Evolutionary conservation across 805 yeast species (phyloP), one percentile per base, ranked within the genome.

Genomic region (Helenozyma baotianmanensis): DNA sequence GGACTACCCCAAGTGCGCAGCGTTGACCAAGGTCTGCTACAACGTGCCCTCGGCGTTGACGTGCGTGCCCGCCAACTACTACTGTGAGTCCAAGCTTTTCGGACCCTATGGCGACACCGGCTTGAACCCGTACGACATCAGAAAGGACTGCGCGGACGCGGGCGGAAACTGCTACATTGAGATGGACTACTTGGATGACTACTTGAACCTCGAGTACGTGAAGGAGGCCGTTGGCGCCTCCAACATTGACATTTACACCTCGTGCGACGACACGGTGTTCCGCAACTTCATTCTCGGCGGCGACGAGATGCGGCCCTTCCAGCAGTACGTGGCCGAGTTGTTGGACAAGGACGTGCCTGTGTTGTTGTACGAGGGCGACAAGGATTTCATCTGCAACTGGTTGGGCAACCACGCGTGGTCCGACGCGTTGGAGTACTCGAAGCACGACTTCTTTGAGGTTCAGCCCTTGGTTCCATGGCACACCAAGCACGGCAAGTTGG

Each of bases 121-220:
- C 5, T 68, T 72, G 46, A 80, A 80, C 47, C 79, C 76, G 15
- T 80, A 80, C 48, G 86, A 80, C 50, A 75, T 80, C 38, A 70
- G 85, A 54, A 64, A 56, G 43, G 47, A 51, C 48, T 76, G 82
- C 48, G 59, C 32, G 11, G 74, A 64, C 25, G 68, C 67, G 27
- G 72, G 69, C 18, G 68, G 72, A 12, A 56, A 70, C 41, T 78
- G 84, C 56, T 79, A 79, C 55, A 56, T 48, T 29, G 73, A 60
- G 29, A 56, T 75, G 62, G 68, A 62, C 27, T 65, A 68, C 48
- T 60, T 77, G 35, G 76, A 68, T 32, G 58, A 62, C 14, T 79
- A 68, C 54, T 64, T 78, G 52, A 76, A 78, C 56, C 68, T 64
- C 40, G 73, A 68, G 17, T 55, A 43, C 25, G 84, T 79, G 31